Evolutionary conservation across 805 yeast genomes (phyloP).

Genomic region (Candida easanensis): DNA sequence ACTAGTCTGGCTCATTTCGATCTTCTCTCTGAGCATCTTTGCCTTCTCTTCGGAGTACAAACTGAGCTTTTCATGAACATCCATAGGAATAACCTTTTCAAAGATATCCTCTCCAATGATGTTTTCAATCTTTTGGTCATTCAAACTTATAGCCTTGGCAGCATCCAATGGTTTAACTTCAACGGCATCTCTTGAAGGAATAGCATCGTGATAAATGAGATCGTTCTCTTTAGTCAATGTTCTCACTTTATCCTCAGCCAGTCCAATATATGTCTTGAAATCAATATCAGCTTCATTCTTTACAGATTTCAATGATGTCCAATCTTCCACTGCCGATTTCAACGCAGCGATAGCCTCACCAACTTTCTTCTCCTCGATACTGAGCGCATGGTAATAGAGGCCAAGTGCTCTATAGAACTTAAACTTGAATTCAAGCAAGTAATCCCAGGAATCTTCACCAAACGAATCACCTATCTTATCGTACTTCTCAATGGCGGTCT

Average conservation of each 20-base stretch:
- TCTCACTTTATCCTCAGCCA: slow-evolving; percentile 35
- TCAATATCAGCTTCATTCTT: slow-evolving; percentile 34
- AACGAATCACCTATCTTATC: slow-evolving; percentile 30
- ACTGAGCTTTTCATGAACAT: slow-evolving; percentile 84
- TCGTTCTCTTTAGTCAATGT: slow-evolving; percentile 79
- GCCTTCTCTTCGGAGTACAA: slow-evolving; percentile 90
- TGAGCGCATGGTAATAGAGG: slow-evolving; percentile 54
- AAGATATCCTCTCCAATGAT: slow-evolving; percentile 55
- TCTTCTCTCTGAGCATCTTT: slow-evolving; percentile 63
- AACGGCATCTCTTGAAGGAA: slow-evolving; percentile 61
- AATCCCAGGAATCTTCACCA: slow-evolving; percentile 51
- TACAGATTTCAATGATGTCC: slow-evolving; percentile 29
- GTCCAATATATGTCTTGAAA: slow-evolving; percentile 30
- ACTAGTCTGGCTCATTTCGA: slow-evolving; percentile 73
- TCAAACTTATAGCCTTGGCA: slow-evolving; percentile 54
- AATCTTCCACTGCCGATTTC: slow-evolving; percentile 46
- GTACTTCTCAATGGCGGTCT: slow-evolving; percentile 40
- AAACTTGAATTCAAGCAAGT: slow-evolving; percentile 48
- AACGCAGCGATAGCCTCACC: slow-evolving; percentile 78
- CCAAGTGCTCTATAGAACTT: slow-evolving; percentile 58
- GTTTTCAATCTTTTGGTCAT: slow-evolving; percentile 44
- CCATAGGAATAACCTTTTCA: slow-evolving; percentile 77
- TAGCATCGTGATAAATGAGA: slow-evolving; percentile 74
- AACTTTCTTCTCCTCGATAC: slow-evolving; percentile 53
- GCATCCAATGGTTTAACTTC: slow-evolving; percentile 59